Evolutionary conservation across 2,329 filamentous ascomycete species (phyloP).

Genomic region (Blumeria graminis): DNA sequence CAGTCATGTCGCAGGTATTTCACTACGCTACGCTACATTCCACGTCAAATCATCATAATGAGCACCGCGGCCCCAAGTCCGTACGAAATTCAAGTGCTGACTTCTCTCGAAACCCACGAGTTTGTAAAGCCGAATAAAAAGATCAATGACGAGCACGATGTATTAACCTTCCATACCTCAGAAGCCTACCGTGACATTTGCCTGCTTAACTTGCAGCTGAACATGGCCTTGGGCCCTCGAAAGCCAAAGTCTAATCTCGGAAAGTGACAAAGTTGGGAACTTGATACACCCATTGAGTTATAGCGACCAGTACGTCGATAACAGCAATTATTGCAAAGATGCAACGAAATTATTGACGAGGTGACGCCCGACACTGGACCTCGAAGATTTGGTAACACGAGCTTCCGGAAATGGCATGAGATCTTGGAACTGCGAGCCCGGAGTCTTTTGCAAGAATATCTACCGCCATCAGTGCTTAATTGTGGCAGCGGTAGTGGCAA

Average conservation of each 20-base stretch:
- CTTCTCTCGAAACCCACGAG: slow-evolving; percentile 22
- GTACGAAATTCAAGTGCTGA: slow-evolving; percentile 17
- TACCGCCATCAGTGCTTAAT: slow-evolving; percentile 23
- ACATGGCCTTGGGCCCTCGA: slow-evolving; percentile 59
- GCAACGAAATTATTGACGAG: slow-evolving; percentile 46
- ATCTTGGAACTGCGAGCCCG: slow-evolving; percentile 37
- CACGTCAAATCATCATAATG: not conserved
- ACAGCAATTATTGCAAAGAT: slow-evolving; percentile 36
- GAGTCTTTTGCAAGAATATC: slow-evolving; percentile 28
- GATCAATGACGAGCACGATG: slow-evolving; percentile 69
- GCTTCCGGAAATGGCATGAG: slow-evolving; percentile 64
- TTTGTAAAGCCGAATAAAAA: slow-evolving; percentile 52
- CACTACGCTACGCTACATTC: no score
- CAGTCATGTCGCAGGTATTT: no score
- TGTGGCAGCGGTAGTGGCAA: slow-evolving; percentile 2
- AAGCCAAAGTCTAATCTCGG: slow-evolving; percentile 17
- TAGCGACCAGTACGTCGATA: slow-evolving; percentile 31
- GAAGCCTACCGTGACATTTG: slow-evolving; percentile 73
- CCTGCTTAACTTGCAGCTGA: slow-evolving; percentile 72
- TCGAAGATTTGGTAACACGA: slow-evolving; percentile 74
- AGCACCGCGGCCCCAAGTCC: not conserved
- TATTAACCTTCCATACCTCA: slow-evolving; percentile 54
- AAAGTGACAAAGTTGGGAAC: slow-evolving; percentile 26
- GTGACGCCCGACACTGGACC: slow-evolving; percentile 70
- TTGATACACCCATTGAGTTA: slow-evolving; percentile 19